Percentiles rank a stretch among this genome's conserved stretches.
phyloP scores from a whole-genome alignment of 2,329 filamentous ascomycete genomes.

The Lomentospora prolificans region DNA sequence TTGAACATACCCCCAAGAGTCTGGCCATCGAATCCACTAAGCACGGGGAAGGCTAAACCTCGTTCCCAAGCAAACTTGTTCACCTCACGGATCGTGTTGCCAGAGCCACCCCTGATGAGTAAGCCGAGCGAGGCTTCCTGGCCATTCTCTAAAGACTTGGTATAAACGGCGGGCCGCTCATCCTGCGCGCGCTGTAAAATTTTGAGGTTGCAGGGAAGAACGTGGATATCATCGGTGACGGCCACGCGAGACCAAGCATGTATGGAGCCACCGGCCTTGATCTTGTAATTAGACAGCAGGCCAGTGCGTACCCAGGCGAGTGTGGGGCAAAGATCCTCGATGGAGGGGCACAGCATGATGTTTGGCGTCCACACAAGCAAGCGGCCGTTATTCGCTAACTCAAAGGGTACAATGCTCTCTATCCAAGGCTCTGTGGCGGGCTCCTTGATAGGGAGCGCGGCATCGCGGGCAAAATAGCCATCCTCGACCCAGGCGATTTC shows the following conservation, averaged over 20 bases:
- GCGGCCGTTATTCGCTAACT: constrained; percentile 7
- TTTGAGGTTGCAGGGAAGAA: constrained; percentile 5
- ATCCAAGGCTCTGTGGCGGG: constrained; percentile 4
- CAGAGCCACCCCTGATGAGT: constrained; percentile 5
- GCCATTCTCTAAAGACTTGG: neutral
- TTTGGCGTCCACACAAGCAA: constrained; percentile 6
- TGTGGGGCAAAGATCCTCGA: constrained; percentile 4
- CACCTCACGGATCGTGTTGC: constrained; percentile 5
- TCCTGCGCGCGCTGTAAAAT: neutral
- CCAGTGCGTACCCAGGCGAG: constrained; percentile 5
- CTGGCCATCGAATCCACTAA: constrained; percentile 9
- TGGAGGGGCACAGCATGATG: constrained; percentile 3
- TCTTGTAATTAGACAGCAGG: constrained; percentile 1
- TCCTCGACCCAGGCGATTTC: constrained; percentile 6
- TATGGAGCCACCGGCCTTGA: constrained; percentile 6
- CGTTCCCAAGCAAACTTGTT: constrained; percentile 6
- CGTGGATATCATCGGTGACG: constrained; percentile 3
- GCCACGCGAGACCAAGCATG: constrained; percentile 8
- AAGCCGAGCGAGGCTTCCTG: neutral
- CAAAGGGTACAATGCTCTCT: neutral
- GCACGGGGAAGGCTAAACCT: constrained; percentile 6
- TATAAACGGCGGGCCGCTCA: constrained; percentile 4
- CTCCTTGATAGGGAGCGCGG: neutral
- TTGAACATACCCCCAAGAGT: constrained; percentile 9
- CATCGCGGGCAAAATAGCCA: constrained; percentile 5